Evolutionary conservation across 2,329 filamentous ascomycete genomes (phyloP).

Genomic region (Paraphoma sp.): DNA sequence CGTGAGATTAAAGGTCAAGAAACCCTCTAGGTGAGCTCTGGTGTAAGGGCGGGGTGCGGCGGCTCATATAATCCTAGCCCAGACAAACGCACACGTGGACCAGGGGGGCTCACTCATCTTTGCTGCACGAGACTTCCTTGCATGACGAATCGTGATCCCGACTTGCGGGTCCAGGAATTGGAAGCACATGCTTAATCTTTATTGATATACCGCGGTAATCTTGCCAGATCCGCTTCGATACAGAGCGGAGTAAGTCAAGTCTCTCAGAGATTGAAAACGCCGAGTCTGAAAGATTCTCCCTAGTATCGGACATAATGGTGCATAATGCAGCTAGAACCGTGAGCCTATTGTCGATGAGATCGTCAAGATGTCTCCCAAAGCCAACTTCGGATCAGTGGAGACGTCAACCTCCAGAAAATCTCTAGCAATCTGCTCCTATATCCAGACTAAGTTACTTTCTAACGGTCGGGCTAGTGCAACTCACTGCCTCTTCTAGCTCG

Average conservation of each 20-base stretch:
- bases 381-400: slow-evolving; percentile 38
- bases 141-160: slow-evolving; percentile 2
- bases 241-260: neutral
- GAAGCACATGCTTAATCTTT: neutral
- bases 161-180: neutral
- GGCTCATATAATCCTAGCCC: slow-evolving; percentile 4
- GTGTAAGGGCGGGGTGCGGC: neutral
- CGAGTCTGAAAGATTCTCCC: too few relatives aligned
- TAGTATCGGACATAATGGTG: neutral
- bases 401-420: slow-evolving; percentile 51
- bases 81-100: neutral
- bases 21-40: neutral
- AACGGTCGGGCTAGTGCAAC: slow-evolving; percentile 49
- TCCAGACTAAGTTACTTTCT: slow-evolving; percentile 10
- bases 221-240: neutral
- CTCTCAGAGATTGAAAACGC: too few relatives aligned
- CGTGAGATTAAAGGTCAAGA: neutral
- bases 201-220: neutral
- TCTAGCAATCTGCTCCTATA: slow-evolving; percentile 51
- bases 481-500: slow-evolving; percentile 72
- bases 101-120: slow-evolving; percentile 1
- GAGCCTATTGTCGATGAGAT: slow-evolving; percentile 16
- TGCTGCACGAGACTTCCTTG: neutral
- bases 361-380: slow-evolving; percentile 48
- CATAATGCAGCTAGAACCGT: slow-evolving; percentile 5